These are phyloP conservation scores for Cardiospermum halicacabum DNA, from an alignment of 345 rosid species.

Conservation along the genomic window DNA sequence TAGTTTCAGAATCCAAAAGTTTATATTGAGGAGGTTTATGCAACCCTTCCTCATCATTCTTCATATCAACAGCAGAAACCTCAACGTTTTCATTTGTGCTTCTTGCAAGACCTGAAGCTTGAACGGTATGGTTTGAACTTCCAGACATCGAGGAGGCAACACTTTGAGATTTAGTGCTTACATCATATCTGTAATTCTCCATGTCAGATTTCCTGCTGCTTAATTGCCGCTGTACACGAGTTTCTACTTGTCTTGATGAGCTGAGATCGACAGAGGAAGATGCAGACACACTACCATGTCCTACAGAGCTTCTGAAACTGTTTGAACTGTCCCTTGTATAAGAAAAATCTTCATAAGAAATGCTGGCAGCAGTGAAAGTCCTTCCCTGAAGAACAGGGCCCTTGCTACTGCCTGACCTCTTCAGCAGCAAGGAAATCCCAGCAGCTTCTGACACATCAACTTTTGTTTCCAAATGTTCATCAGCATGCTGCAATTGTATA, in stretches of 20 bases:
- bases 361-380: constrained; percentile 50
- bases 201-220: constrained; percentile 65
- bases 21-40: constrained; percentile 32
- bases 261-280: constrained; percentile 78
- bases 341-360: constrained; percentile 65
- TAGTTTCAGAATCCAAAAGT: constrained; percentile 29
- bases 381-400: constrained; percentile 64
- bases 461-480: constrained; percentile 27
- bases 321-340: constrained; percentile 57
- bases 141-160: constrained; percentile 50
- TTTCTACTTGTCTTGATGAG: constrained; percentile 59
- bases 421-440: constrained; percentile 63
- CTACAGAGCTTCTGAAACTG: constrained; percentile 80
- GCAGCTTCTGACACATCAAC: constrained; percentile 46
- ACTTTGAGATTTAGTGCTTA: constrained; percentile 54
- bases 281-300: constrained; percentile 67
- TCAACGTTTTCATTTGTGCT: constrained; percentile 36
- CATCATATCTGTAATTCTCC: constrained; percentile 60
- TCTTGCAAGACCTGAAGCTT: constrained; percentile 46
- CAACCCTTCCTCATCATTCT: constrained; percentile 32
- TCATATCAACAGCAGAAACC: constrained; percentile 27
- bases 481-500: constrained; percentile 29
- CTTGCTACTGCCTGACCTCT: constrained; percentile 76
- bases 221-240: constrained; percentile 57
- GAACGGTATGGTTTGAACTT: constrained; percentile 44